These are phyloP conservation scores for Diaporthe velutina DNA, from an alignment of 2,329 filamentous ascomycete species.

Conservation along the genomic window DNA sequence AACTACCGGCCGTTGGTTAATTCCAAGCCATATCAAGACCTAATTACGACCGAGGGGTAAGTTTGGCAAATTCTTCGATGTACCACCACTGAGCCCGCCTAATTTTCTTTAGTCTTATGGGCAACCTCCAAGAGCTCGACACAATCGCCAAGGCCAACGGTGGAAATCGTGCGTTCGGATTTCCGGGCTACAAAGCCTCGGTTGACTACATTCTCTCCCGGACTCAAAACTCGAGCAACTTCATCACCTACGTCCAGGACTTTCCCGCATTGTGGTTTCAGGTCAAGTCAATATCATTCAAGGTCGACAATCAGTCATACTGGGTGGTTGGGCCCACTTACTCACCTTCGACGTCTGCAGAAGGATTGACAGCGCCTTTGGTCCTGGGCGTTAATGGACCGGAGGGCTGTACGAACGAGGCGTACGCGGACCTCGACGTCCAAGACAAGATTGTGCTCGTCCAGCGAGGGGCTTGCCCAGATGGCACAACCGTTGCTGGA, in stretches of 20 bases:
- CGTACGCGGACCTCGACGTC: background rate
- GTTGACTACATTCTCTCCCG: conserved; percentile 64
- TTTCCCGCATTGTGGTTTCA: conserved; percentile 2
- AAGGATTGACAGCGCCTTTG: background rate
- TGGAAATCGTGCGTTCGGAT: conserved; percentile 71
- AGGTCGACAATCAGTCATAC: background rate
- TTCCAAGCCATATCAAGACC: conserved; percentile 11
- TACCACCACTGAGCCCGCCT: background rate
- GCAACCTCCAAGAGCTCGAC: conserved; percentile 47
- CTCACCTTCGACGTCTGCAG: conserved; percentile 8
- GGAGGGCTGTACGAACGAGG: conserved; percentile 14
- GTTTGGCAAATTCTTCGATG: background rate
- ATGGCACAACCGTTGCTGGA: background rate
- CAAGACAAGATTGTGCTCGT: conserved; percentile 18
- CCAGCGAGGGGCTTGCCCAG: background rate
- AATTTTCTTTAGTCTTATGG: background rate
- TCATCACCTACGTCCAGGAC: background rate
- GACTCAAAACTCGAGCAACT: background rate
- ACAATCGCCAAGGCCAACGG: conserved; percentile 67
- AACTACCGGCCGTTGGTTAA: background rate
- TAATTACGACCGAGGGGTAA: conserved; percentile 16
- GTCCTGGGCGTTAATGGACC: conserved; percentile 3
- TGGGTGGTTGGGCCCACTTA: conserved; percentile 10
- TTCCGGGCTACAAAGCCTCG: conserved; percentile 70
- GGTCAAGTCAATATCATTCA: conserved; percentile 23